These are phyloP conservation scores for Argentina anserina DNA, from an alignment of 306 rosid genomes.

Conservation along the genomic window DNA sequence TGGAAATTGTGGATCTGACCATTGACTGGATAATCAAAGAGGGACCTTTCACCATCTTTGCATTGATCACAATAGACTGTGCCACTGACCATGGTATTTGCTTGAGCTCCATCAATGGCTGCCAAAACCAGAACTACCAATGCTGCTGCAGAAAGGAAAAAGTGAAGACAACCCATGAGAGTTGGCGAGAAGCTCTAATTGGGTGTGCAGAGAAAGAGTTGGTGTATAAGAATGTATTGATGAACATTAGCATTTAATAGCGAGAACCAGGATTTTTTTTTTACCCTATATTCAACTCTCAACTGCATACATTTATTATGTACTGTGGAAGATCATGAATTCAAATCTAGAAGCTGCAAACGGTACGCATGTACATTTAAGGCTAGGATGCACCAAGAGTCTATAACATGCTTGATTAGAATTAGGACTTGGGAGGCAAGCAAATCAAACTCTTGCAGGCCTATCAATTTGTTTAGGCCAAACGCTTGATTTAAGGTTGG, in stretches of 20 bases:
- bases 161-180: slow-evolving; percentile 50
- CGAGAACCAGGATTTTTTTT: neutral
- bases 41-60: slow-evolving; percentile 75
- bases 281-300: slow-evolving; percentile 44
- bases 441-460: neutral
- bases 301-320: slow-evolving; percentile 61
- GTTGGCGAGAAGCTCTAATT: slow-evolving; percentile 19
- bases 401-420: neutral
- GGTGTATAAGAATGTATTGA: slow-evolving; percentile 27
- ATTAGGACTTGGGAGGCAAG: neutral
- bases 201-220: slow-evolving; percentile 10
- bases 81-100: slow-evolving; percentile 63
- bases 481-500: too few species aligned
- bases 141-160: slow-evolving; percentile 33
- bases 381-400: neutral
- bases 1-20: slow-evolving; percentile 46
- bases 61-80: slow-evolving; percentile 91
- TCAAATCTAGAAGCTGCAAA: slow-evolving; percentile 8
- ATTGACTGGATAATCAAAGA: slow-evolving; percentile 65
- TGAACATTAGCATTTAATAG: slow-evolving; percentile 10
- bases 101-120: slow-evolving; percentile 44
- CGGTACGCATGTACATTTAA: slow-evolving; percentile 31
- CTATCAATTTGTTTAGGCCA: neutral
- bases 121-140: slow-evolving; percentile 34
- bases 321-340: neutral